Evolutionary conservation across 495 filamentous ascomycete species (phyloP).

Genomic region (Xylaria longipes): DNA sequence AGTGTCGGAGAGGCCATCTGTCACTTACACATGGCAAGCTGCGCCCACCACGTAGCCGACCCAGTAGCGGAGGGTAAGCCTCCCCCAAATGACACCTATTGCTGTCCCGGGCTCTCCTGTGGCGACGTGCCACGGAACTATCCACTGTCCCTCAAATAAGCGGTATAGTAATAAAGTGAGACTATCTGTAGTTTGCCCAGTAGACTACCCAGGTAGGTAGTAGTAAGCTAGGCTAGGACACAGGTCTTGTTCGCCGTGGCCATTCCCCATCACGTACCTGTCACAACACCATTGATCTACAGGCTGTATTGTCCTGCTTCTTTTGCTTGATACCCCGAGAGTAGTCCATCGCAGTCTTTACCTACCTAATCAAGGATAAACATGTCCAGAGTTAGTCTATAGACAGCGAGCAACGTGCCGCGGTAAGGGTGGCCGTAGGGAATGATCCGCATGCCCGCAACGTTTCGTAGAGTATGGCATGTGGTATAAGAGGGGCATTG

Average conservation of each 20-base stretch:
- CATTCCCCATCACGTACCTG: not conserved
- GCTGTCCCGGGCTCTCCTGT: conserved; percentile 7
- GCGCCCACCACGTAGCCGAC: conserved; percentile 12
- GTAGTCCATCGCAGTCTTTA: not conserved
- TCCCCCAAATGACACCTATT: conserved; percentile 4
- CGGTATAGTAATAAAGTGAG: conserved; percentile 17
- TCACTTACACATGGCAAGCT: conserved; percentile 21
- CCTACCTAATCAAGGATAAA: conserved; percentile 15
- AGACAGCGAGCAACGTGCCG: conserved; percentile 19
- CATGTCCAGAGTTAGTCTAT: not conserved
- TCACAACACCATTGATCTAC: conserved; percentile 10
- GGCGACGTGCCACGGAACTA: conserved; percentile 13
- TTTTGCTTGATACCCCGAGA: not conserved
- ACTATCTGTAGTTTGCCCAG: conserved; percentile 1
- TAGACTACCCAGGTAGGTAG: not conserved
- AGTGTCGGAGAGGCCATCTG: conserved; percentile 18
- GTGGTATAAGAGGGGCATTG: not conserved
- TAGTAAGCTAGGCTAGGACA: conserved; percentile 15
- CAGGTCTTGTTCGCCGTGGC: not conserved
- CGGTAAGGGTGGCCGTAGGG: not conserved
- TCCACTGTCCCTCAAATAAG: not conserved
- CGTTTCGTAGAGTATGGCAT: conserved; percentile 19
- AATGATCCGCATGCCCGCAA: conserved; percentile 17
- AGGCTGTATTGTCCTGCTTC: conserved; percentile 9
- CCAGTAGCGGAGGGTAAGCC: conserved; percentile 1